Base-by-base conservation (phyloP, 169 alveolate genomes). In the Neospora caninum region DNA sequence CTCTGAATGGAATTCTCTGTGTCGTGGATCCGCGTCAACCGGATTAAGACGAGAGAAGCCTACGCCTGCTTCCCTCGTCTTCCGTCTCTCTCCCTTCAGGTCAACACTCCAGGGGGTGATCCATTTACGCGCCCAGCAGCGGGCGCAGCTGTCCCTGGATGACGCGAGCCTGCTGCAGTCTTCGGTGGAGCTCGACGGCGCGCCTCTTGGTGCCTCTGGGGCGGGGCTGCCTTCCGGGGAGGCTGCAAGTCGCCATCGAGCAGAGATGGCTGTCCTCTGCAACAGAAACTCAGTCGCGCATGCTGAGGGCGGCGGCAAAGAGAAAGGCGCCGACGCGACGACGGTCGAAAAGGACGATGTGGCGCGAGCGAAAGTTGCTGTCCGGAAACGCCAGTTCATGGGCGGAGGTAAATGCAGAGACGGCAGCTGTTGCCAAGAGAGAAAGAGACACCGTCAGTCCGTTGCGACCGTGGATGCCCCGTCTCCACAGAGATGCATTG, bases 381-480 rank as follows among this genome's bases (percentile, higher is more conserved):
- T 89, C 34, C 53, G 93, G 13, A 29, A 58, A 27, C 54, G 93
- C 58, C 93, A 89, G 67, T 89, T 89, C 70, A 64, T 89, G 88
- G 93, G 88, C 9, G 93, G 93, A 38, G 93, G 93, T 89, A 39
- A 25, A 41, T 45, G 34, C 16, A 16, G 25, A 34, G 43, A 20
- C 45, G 38, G 58, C 13, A 4, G 58, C 0, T 18, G 31, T 53
- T 16, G 34, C 64, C 54, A 16, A 18, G n/a, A 27, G 25, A 39
- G 89, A 36, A 38, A 49, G 58, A 49, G 58, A 49, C 41, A 29
- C 10, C 92, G 16, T 64, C 80, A 2, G 80, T 29, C 70, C 10
- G 70, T n/a, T 25, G 92, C 92, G 0, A n/a, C 80, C 29, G 29
- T 4, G 38, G 29, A n/a, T n/a, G n/a, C n/a, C n/a, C n/a, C n/a